Evolutionary conservation across 2,329 filamentous ascomycete genomes (phyloP), one percentile per base, ranked within the genome.

Genomic region (Pseudogymnoascus sp.): DNA sequence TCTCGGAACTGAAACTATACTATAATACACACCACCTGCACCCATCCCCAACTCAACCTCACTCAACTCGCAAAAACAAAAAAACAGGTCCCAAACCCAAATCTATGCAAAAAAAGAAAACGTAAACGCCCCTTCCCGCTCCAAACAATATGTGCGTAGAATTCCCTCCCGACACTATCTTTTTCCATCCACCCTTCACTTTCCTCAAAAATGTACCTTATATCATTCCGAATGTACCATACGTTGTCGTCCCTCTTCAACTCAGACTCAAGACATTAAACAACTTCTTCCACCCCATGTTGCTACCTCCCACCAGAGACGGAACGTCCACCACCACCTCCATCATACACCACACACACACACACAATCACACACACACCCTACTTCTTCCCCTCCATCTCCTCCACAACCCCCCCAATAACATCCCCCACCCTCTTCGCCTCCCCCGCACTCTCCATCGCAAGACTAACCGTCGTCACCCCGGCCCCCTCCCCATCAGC

Each of bases 381-480:
- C 30, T 50, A 28, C 14, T 16, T n/a, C n/a, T n/a, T n/a, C n/a
- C n/a, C n/a, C 43, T 30, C 43, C 43, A 58, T 9, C 30, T 20
- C 54, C 54, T 5, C 9, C 14, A 37, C 6, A 58, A 38, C 54
- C 62, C 79, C 77, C 61, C 74, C 71, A 39, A 78, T 64, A 22
- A 70, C 64, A 14, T 67, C 65, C 12, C 72, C 71, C 60, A 85
- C 68, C 35, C 82, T 79, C 64, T 79, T 76, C 2, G 85, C 79
- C 43, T 71, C 71, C 30, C 76, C 74, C 12, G 72, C 68, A 47
- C 75, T 86, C 76, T 88, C n/a, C 6, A 25, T 50, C 43, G 43
- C 43, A 30, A 50, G 25, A 18, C 25, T 90, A 57, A 90, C 83
- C 70, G 87, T 84, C 14, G 91, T 73, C 70, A 87, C 81, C 28